Percentiles rank a stretch among this genome's conserved stretches.
Evolutionary conservation across 2,329 filamentous ascomycete species (phyloP).

Genomic region (Ophiognomonia clavigignenti-juglandacearum): DNA sequence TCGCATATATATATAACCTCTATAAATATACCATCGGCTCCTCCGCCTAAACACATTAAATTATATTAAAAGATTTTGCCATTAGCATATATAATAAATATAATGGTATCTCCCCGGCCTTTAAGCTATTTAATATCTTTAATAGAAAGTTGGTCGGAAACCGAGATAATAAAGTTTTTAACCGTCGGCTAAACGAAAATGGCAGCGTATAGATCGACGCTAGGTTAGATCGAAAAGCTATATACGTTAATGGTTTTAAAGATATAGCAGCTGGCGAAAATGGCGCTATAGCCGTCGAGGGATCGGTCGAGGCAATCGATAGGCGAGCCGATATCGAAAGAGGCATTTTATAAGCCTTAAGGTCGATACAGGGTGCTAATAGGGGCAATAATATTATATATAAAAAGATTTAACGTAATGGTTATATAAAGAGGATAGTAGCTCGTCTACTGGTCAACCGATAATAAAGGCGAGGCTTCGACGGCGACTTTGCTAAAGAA

Average conservation of each 20-base stretch:
- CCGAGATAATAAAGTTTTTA: conserved; percentile 33
- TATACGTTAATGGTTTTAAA: conserved; percentile 57
- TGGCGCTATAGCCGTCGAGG: conserved; percentile 48
- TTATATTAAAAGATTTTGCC: conserved; percentile 64
- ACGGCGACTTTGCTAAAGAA: conserved; percentile 50
- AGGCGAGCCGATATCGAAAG: conserved; percentile 46
- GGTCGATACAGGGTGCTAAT: conserved; percentile 45
- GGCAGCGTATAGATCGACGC: conserved; percentile 51
- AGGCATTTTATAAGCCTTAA: conserved; percentile 49
- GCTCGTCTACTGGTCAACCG: conserved; percentile 23
- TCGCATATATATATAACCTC: conserved; percentile 55
- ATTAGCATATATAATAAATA: conserved; percentile 60
- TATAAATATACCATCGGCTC: conserved; percentile 36
- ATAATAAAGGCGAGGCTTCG: conserved; percentile 41
- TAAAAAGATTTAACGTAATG: too few species aligned
- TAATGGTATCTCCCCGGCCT: conserved; percentile 41
- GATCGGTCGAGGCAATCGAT: conserved; percentile 55
- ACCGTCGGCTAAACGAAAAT: conserved; percentile 46
- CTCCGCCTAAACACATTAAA: conserved; percentile 43
- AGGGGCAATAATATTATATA: background rate
- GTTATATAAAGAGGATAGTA: too few species aligned
- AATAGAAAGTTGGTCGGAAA: conserved; percentile 57
- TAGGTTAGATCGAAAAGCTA: conserved; percentile 47
- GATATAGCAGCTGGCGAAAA: conserved; percentile 55
- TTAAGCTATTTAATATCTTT: conserved; percentile 55